phyloP scores from a whole-genome alignment of 441 rosid genomes.

The Gossypium trilobum region DNA sequence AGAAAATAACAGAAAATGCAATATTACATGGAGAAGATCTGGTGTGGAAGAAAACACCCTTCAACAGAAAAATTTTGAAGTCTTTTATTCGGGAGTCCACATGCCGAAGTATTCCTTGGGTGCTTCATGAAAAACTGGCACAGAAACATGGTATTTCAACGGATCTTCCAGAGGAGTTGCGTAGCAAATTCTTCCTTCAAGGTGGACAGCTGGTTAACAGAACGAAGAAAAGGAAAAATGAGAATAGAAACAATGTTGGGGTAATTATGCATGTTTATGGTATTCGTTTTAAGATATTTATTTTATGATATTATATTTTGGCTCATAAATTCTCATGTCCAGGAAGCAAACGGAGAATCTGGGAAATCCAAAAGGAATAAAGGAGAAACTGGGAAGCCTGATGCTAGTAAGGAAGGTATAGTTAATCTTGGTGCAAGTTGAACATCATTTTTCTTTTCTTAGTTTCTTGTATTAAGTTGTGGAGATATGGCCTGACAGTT shows the following conservation, averaged over 20 bases:
- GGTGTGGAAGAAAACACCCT: slow-evolving; percentile 62
- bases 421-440: neutral
- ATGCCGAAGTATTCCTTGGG: slow-evolving; percentile 79
- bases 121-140: slow-evolving; percentile 62
- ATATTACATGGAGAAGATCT: slow-evolving; percentile 53
- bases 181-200: slow-evolving; percentile 41
- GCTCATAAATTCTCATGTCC: slow-evolving; percentile 18
- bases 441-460: neutral
- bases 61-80: slow-evolving; percentile 68
- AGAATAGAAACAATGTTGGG: slow-evolving; percentile 22
- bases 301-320: slow-evolving; percentile 15
- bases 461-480: neutral
- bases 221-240: slow-evolving; percentile 40
- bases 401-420: neutral
- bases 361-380: slow-evolving; percentile 54
- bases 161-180: slow-evolving; percentile 57
- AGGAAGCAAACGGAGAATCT: slow-evolving; percentile 45
- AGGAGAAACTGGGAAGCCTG: slow-evolving; percentile 36
- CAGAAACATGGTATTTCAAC: slow-evolving; percentile 54
- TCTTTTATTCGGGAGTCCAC: slow-evolving; percentile 90
- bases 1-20: slow-evolving; percentile 39
- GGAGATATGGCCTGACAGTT: neutral
- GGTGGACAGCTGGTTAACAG: slow-evolving; percentile 56
- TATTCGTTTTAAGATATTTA: slow-evolving; percentile 10
- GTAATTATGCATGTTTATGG: slow-evolving; percentile 16